Evolutionary conservation across 2,329 filamentous ascomycete species (phyloP).

Genomic region (Passalora sequoiae): DNA sequence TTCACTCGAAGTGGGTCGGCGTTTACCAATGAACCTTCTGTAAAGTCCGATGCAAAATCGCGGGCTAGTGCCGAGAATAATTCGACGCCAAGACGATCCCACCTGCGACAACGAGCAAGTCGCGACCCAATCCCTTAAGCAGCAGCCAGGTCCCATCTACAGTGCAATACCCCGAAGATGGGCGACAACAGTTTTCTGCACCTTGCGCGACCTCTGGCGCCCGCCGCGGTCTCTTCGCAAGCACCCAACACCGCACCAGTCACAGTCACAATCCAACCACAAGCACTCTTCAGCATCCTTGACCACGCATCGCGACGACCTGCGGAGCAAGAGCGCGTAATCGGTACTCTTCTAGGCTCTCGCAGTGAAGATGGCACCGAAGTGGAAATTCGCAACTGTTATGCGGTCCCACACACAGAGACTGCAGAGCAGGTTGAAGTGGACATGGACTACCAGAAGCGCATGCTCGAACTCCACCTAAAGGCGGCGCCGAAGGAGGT

Average conservation of each 20-base stretch:
- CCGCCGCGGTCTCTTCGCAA: conserved; percentile 70
- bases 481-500: conserved; percentile 91
- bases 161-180: conserved; percentile 24
- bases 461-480: conserved; percentile 92
- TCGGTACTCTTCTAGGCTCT: conserved; percentile 88
- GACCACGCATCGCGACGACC: conserved; percentile 93
- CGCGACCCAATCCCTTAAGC: too few relatives aligned
- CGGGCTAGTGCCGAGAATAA: too few relatives aligned
- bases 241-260: conserved; percentile 78
- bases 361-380: conserved; percentile 95
- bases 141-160: conserved; percentile 5
- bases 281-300: conserved; percentile 66
- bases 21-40: too few relatives aligned
- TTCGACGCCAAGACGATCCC: background rate
- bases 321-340: conserved; percentile 88
- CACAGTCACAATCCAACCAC: conserved; percentile 89
- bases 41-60: too few relatives aligned
- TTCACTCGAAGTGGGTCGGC: background rate
- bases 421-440: conserved; percentile 98
- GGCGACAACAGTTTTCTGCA: conserved; percentile 78
- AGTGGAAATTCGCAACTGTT: conserved; percentile 91
- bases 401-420: conserved; percentile 97
- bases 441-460: conserved; percentile 99
- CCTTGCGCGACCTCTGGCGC: conserved; percentile 84
- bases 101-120: background rate